A percentile compares a stretch with the other conserved stretches of the same genome.
Conservation (phyloP, 768 basidiomycete genomes). For the Serendipita sp. region DNA sequence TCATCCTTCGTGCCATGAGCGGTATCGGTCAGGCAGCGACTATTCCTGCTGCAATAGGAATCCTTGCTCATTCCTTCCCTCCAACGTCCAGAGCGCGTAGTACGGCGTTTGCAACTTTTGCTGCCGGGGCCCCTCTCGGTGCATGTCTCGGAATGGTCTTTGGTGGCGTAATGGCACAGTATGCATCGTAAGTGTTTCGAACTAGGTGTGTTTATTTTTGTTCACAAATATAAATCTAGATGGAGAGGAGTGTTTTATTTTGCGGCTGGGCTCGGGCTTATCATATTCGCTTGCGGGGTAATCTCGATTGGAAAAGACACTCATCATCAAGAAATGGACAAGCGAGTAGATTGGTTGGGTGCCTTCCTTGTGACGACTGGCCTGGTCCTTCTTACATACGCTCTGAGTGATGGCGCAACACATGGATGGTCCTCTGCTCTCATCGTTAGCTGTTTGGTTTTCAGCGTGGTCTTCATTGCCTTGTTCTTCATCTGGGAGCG, state of each 20-base stretch:
- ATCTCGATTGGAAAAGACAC: constrained; percentile 49
- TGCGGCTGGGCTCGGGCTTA: constrained; percentile 36
- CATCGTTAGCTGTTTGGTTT: neutral
- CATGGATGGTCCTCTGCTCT: neutral
- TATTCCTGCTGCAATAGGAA: constrained; percentile 67
- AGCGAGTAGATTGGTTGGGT: constrained; percentile 67
- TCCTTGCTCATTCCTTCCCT: constrained; percentile 66
- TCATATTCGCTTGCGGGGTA: constrained; percentile 37
- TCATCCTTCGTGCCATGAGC: constrained; percentile 60
- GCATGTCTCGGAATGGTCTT: constrained; percentile 51
- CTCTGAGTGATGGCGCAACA: constrained; percentile 41
- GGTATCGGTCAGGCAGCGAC: constrained; percentile 64
- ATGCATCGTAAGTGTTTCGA: constrained; percentile 21
- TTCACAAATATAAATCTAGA: constrained; percentile 16
- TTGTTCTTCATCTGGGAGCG: neutral
- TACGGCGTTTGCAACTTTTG: constrained; percentile 66
- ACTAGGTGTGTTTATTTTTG: neutral
- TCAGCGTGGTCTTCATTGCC: neutral
- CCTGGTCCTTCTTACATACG: constrained; percentile 55
- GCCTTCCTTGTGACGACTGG: constrained; percentile 48
- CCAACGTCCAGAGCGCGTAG: constrained; percentile 50
- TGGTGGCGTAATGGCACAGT: constrained; percentile 55
- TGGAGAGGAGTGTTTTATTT: constrained; percentile 62
- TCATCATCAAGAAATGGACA: constrained; percentile 17
- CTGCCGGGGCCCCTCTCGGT: constrained; percentile 73